phyloP scores from a whole-genome alignment of 345 rosid genomes.

The Ceriops zippeliana region DNA sequence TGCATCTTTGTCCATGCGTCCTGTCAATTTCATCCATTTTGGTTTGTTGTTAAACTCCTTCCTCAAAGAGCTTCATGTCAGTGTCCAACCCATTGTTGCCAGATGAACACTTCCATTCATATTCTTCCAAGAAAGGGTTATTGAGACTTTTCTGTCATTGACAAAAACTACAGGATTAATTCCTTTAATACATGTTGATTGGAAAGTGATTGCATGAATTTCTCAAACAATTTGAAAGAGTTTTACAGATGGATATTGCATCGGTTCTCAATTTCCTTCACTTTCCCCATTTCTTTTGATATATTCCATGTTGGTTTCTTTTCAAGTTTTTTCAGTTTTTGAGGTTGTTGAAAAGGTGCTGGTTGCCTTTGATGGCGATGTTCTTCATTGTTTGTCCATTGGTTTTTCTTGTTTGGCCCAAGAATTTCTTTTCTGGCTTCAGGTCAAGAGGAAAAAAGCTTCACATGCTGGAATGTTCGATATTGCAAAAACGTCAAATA shows the following conservation, averaged over 20 bases:
- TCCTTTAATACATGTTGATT: too few species aligned
- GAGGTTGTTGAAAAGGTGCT: background rate
- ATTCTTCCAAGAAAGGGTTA: background rate
- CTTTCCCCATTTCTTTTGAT: too few species aligned
- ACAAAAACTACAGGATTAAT: too few species aligned
- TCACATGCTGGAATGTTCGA: slow-evolving; percentile 86
- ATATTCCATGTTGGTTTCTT: too few species aligned
- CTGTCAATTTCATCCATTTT: background rate
- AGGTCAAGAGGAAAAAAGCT: slow-evolving; percentile 79
- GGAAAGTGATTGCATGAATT: too few species aligned
- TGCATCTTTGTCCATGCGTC: background rate
- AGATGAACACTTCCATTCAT: background rate
- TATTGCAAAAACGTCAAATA: slow-evolving; percentile 71
- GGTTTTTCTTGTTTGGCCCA: background rate
- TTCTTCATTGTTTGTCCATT: background rate
- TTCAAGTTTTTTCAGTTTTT: too few species aligned
- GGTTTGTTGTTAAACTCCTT: background rate
- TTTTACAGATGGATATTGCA: too few species aligned
- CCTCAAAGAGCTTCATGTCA: background rate
- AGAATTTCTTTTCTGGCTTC: slow-evolving; percentile 16
- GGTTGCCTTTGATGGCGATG: background rate
- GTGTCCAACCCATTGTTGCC: background rate
- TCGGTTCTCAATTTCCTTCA: too few species aligned
- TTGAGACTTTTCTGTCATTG: too few species aligned
- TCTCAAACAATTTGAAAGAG: too few species aligned